Evolutionary conservation across 768 basidiomycete genomes (phyloP), one percentile per base, ranked within the genome.

Genomic region (Pholiota conissans): DNA sequence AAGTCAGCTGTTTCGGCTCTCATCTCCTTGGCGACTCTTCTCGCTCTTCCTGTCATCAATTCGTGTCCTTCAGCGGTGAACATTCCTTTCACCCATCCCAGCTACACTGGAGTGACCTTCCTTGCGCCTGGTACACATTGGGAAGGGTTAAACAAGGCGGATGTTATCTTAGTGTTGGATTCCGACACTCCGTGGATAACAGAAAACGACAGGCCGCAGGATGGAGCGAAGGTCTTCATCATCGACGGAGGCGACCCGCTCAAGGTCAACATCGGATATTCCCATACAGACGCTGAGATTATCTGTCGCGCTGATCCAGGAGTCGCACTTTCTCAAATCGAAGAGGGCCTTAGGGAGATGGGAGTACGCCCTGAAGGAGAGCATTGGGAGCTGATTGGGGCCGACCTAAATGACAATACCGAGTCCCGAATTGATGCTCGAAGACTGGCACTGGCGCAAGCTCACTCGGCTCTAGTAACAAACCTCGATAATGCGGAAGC

Each of bases 111-210:
- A 0, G 59, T 78, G 16, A 80, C 83, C 3, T 86, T 76, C 70
- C 75, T 84, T 54, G 70, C 65, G 0, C 71, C 76, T 2, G 76
- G 69, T 24, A 74, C 75, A 0, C 81, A 84, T 46, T 78, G 80
- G 26, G 65, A 69, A 1, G 74, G 78, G 49, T 76, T 90, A 18
- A 71, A 73, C 29, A 68, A 70, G 22, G 86, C 86, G 0, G 89
- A 91, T 60, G 79, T 84, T 3, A 76, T 91, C 16, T 69, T 91
- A 9, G 71, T 89, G 16, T 58, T 91, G n/a, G 88, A 90, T 56
- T 76, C 75, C 7, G 86, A 87, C 58, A 71, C 88, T 0, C 85
- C 88, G 0, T 90, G 87, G 85, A 82, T 87, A 26, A 78, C 83
- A 1, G 72, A 65, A 45, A 74, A 79, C 52, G 77, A 79, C 30